Base-by-base conservation (phyloP, 306 rosid species). In the Herpetospermum pedunculosum region DNA sequence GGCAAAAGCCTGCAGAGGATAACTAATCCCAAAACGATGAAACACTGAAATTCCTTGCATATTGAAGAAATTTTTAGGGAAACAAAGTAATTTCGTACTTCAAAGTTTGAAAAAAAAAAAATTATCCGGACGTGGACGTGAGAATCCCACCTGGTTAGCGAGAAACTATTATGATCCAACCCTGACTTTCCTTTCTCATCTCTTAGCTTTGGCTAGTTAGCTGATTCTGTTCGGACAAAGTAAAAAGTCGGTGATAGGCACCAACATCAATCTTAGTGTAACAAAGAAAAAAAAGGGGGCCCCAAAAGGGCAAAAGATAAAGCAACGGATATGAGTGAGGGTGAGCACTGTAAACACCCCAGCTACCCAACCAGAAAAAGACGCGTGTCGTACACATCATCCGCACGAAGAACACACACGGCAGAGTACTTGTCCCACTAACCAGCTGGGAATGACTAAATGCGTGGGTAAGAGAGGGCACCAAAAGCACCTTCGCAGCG, bases 401-500 rank as follows among this genome's bases (percentile, higher is more conserved):
- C 21, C 25, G 52, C 55, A n/a, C 4, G 50, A 25, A 70, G 79
- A 37, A 50, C 82, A 88, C 77, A 50, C 82, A 88, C 77, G 76
- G 62, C 25, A 44, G 69, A 55, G 30, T 16, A 71, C 60, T 50
- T 83, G 75, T 41, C 63, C 77, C 87, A 77, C 87, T 71, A 23
- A 21, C 73, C 74, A 70, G 74, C 74, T 70, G 58, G 67, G 63
- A 52, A 65, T 30, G 80, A 44, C 25, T 35, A 18, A 71, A 63
- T 50, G 48, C 76, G 67, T 69, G 77, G 58, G 80, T 75, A 76
- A 55, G 77, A 78, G 73, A 73, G 52, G 70, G 78, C 68, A 68
- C 80, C 77, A 87, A 86, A 85, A 74, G 86, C 87, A 83, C 87
- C 37, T 70, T 53, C 40, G 89, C 88, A 82, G 89, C 93, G 89